Percentiles rank a stretch among this genome's conserved stretches.
Evolutionary conservation across 1,284 basidiomycete species (phyloP).

Genomic region (Earliella scabrosa): DNA sequence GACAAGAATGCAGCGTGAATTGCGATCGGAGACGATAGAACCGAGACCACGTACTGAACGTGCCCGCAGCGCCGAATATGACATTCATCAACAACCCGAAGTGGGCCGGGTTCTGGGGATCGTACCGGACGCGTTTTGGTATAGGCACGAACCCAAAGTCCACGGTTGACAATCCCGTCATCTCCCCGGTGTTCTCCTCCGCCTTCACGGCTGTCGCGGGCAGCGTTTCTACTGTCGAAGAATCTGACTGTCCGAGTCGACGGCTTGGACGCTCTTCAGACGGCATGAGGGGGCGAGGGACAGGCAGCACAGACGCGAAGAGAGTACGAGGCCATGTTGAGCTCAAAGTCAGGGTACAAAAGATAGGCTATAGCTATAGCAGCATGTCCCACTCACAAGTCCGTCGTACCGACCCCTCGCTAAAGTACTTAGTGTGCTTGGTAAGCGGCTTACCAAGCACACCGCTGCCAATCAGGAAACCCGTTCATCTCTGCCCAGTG

Average conservation of each 20-base stretch:
- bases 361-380: too few relatives aligned
- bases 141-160: constrained; percentile 74
- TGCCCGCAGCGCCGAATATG: constrained; percentile 72
- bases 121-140: constrained; percentile 61
- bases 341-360: neutral
- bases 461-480: too few relatives aligned
- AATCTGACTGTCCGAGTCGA: neutral
- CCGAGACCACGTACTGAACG: constrained; percentile 59
- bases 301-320: neutral
- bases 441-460: too few relatives aligned
- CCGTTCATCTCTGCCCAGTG: too few relatives aligned
- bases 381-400: neutral
- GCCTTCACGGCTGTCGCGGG: neutral
- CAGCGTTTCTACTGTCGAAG: constrained; percentile 8
- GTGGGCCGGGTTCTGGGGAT: constrained; percentile 59
- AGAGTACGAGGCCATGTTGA: neutral
- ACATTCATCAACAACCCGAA: constrained; percentile 66
- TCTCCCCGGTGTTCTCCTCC: neutral
- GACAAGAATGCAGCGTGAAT: neutral
- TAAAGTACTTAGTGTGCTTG: too few relatives aligned
- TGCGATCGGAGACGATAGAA: too few relatives aligned
- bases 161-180: too few relatives aligned
- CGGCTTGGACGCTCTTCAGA: neutral
- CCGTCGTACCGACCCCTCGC: neutral
- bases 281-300: neutral